Evolutionary conservation across 2,329 filamentous ascomycete genomes (phyloP).

Genomic region (Endocalyx cinctus): DNA sequence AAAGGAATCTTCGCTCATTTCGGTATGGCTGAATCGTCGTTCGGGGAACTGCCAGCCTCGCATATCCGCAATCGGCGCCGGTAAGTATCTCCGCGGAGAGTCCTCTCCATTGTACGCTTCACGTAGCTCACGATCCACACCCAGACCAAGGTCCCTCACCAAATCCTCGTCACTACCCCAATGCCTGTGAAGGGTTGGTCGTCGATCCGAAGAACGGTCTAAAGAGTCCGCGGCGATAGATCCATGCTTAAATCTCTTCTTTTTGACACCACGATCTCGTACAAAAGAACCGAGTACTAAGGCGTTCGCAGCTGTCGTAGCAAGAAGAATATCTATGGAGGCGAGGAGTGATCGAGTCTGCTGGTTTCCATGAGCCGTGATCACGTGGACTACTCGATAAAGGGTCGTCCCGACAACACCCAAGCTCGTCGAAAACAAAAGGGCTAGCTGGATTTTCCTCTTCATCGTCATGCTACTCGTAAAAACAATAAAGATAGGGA

Average conservation of each 20-base stretch:
- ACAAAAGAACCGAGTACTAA: slow-evolving; percentile 91
- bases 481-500: slow-evolving; percentile 85
- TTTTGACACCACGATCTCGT: slow-evolving; percentile 85
- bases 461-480: slow-evolving; percentile 70
- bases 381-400: slow-evolving; percentile 76
- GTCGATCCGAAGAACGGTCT: slow-evolving; percentile 41
- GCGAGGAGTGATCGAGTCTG: slow-evolving; percentile 86
- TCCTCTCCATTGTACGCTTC: slow-evolving; percentile 22
- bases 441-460: slow-evolving; percentile 72
- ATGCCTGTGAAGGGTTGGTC: slow-evolving; percentile 54
- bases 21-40: slow-evolving; percentile 30
- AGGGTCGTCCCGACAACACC: slow-evolving; percentile 74
- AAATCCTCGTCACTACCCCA: slow-evolving; percentile 93
- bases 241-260: slow-evolving; percentile 70
- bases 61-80: slow-evolving; percentile 37
- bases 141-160: slow-evolving; percentile 72
- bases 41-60: slow-evolving; percentile 45
- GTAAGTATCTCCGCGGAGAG: slow-evolving; percentile 26
- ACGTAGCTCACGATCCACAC: slow-evolving; percentile 51
- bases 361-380: slow-evolving; percentile 66
- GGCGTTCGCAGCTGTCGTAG: slow-evolving; percentile 80
- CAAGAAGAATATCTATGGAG: slow-evolving; percentile 84
- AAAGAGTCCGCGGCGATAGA: slow-evolving; percentile 60
- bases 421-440: slow-evolving; percentile 81
- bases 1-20: slow-evolving; percentile 42